These are phyloP conservation scores for Nicotiana knightiana DNA, from an alignment of 257 asterid species.

Conservation along the genomic window DNA sequence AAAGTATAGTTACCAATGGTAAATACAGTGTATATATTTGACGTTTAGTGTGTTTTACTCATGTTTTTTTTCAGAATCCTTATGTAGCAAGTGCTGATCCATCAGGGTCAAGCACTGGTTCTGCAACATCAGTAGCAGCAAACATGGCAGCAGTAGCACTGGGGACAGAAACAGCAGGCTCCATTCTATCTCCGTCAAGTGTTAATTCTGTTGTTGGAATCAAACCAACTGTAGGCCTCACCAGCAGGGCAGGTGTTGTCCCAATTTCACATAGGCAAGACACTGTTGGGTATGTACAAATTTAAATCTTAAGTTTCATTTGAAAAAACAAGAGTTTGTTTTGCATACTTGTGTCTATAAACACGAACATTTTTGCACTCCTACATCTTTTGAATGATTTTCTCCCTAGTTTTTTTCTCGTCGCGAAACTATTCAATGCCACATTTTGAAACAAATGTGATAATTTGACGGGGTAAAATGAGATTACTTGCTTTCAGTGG, in stretches of 20 bases:
- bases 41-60: neutral
- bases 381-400: neutral
- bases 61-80: constrained; percentile 43
- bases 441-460: neutral
- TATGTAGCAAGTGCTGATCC: constrained; percentile 36
- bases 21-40: no score
- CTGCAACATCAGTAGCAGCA: constrained; percentile 65
- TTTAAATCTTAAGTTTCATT: neutral
- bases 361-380: no score
- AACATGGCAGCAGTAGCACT: constrained; percentile 54
- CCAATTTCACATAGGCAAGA: constrained; percentile 66
- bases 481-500: no score
- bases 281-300: constrained; percentile 39
- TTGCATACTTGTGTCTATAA: neutral
- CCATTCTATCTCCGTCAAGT: constrained; percentile 54
- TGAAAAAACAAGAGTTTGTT: no score
- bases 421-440: no score
- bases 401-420: neutral
- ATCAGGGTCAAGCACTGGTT: constrained; percentile 68
- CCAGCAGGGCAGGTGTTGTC: constrained; percentile 60
- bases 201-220: constrained; percentile 59
- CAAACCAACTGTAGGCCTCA: constrained; percentile 71
- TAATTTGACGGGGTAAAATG: neutral
- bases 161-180: constrained; percentile 63
- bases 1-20: no score